Base-by-base conservation (phyloP, 345 rosid species). In the Dimocarpus longan region DNA sequence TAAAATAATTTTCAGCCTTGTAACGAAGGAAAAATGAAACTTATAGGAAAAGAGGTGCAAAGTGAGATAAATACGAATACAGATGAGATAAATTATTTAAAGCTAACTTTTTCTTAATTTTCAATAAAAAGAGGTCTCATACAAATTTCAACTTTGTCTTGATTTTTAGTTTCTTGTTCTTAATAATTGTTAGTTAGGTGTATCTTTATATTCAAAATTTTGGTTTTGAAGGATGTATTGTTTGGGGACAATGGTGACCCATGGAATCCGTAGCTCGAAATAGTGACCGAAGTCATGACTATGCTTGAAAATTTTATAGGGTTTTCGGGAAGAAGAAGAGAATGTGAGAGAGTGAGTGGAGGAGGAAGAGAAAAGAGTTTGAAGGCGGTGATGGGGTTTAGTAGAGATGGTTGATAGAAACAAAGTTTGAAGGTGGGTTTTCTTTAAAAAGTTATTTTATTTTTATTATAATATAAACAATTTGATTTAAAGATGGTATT, bases 181-280 rank as follows among this genome's bases (percentile, higher is more conserved):
- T 71, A 50, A 60, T 71, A 32, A 32, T 32, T 26, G 50, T 43
- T 13, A 48, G 66, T 68, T 22, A 56, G 32, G 21, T 56, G 22
- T n/a, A n/a, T n/a, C n/a, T n/a, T n/a, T n/a, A 70, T 42, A 40
- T 43, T 32, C 21, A 44, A 40, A 21, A 18, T 69, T 71, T 80
- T 11, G 40, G 26, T 57, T 81, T 84, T 82, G 84, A 86, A 95
- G 99, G 97, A 93, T 81, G 98, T 89, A 73, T 84, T 93, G 81
- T 93, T 92, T 80, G 97, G 92, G 80, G 91, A 92, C 87, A 89
- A 93, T 66, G 99, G 99, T 48, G 98, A 95, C 78, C 98, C 99
- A 13, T 95, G 99, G 99, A 93, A 93, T 82, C 98, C 99, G 3
- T 86, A 79, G 63, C 86, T 90, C 66, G 88, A 78, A 72, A 88